Evolutionary conservation across 805 yeast species (phyloP).

Genomic region (Candida dajiaensis): DNA sequence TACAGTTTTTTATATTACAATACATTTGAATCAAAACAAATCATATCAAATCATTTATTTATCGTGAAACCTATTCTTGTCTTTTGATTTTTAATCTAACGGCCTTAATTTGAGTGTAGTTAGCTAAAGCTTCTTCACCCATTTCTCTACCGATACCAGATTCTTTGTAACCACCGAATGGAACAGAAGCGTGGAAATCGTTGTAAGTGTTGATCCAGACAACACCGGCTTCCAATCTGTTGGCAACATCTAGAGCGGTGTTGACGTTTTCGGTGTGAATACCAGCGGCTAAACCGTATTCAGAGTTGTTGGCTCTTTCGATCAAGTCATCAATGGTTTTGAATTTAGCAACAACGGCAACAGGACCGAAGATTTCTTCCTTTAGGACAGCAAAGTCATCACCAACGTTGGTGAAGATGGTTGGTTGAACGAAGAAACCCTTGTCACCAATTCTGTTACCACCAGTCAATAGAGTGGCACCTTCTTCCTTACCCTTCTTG

Average conservation of each 20-base stretch:
- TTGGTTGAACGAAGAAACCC: constrained; percentile 60
- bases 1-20: too few species aligned
- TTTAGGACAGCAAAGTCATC: constrained; percentile 46
- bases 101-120: constrained; percentile 61
- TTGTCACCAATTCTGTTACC: constrained; percentile 51
- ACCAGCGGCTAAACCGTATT: constrained; percentile 65
- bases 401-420: constrained; percentile 50
- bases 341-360: constrained; percentile 55
- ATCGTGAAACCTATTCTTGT: neutral
- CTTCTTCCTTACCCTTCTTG: constrained; percentile 49
- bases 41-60: neutral
- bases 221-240: constrained; percentile 55
- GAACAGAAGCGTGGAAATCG: constrained; percentile 60
- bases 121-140: constrained; percentile 62
- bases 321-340: constrained; percentile 51
- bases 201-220: constrained; percentile 65
- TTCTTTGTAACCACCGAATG: constrained; percentile 67
- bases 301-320: constrained; percentile 48
- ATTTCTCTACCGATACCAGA: constrained; percentile 71
- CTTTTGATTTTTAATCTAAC: constrained; percentile 44
- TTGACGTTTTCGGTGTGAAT: constrained; percentile 49
- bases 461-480: constrained; percentile 54
- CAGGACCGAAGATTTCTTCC: constrained; percentile 67
- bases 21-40: neutral
- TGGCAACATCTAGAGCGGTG: constrained; percentile 49